These are phyloP conservation scores for Ramaria sp. DNA, from an alignment of 768 basidiomycete genomes.

Conservation along the genomic window DNA sequence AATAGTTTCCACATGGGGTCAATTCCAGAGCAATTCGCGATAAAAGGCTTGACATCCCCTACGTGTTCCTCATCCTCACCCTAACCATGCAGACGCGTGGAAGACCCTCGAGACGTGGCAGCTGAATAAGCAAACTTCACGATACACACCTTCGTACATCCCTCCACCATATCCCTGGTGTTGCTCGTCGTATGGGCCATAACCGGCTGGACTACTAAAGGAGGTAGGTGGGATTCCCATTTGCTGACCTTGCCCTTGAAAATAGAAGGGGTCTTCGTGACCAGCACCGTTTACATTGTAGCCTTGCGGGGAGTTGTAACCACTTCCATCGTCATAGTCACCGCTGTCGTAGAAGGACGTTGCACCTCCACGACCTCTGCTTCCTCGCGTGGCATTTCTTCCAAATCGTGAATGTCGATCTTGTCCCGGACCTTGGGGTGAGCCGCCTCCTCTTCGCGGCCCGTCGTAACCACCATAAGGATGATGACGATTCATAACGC, in stretches of 20 bases:
- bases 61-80: conserved; percentile 8
- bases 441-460: conserved; percentile 54
- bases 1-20: not conserved
- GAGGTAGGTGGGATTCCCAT: conserved; percentile 26
- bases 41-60: not conserved
- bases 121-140: not conserved
- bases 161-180: conserved; percentile 36
- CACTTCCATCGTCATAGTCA: conserved; percentile 36
- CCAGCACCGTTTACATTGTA: conserved; percentile 8
- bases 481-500: conserved; percentile 78
- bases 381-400: conserved; percentile 40
- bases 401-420: conserved; percentile 51
- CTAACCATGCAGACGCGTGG: not conserved
- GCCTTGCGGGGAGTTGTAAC: conserved; percentile 42
- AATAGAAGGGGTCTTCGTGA: conserved; percentile 7
- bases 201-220: conserved; percentile 27
- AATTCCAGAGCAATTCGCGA: not conserved
- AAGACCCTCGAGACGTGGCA: not conserved
- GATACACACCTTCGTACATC: conserved; percentile 68
- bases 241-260: conserved; percentile 7
- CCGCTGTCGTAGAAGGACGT: conserved; percentile 58
- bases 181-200: conserved; percentile 17
- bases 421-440: conserved; percentile 55
- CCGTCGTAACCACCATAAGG: conserved; percentile 66
- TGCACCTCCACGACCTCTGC: conserved; percentile 43